phyloP scores from a whole-genome alignment of 148 eudicot species.

The Camellia japonica region DNA sequence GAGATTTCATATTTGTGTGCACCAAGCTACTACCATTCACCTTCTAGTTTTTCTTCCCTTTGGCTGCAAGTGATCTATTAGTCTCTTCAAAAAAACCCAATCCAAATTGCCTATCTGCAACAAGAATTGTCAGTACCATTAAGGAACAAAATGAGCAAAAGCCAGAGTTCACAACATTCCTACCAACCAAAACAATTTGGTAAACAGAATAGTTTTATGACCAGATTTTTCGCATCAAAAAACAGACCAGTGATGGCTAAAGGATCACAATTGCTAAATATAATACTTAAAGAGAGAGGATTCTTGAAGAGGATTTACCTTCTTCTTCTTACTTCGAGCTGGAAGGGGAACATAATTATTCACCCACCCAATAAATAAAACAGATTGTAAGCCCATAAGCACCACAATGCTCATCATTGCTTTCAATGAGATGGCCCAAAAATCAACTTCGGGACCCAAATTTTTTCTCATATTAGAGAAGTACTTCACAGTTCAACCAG shows the following conservation, averaged over 20 bases:
- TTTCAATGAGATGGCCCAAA: constrained; percentile 94
- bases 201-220: not conserved
- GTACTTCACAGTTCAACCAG: constrained; percentile 94
- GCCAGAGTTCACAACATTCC: too few relatives aligned
- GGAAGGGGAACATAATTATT: constrained; percentile 79
- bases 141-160: constrained; percentile 7
- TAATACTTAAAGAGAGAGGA: not conserved
- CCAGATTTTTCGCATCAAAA: not conserved
- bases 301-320: constrained; percentile 40
- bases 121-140: constrained; percentile 22
- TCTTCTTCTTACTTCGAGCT: constrained; percentile 89
- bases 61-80: constrained; percentile 40
- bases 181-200: not conserved
- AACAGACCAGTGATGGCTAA: not conserved
- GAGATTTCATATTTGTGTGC: constrained; percentile 12
- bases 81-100: constrained; percentile 31
- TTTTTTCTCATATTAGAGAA: constrained; percentile 76
- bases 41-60: constrained; percentile 43
- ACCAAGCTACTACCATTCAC: constrained; percentile 47
- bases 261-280: not conserved
- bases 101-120: constrained; percentile 40
- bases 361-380: constrained; percentile 92
- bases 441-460: constrained; percentile 94
- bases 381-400: constrained; percentile 82
- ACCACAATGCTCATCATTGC: constrained; percentile 98